Percentiles rank a stretch among this genome's conserved stretches.
Evolutionary conservation across 2,329 filamentous ascomycete genomes (phyloP).

Genomic region (Phoma herbarum): DNA sequence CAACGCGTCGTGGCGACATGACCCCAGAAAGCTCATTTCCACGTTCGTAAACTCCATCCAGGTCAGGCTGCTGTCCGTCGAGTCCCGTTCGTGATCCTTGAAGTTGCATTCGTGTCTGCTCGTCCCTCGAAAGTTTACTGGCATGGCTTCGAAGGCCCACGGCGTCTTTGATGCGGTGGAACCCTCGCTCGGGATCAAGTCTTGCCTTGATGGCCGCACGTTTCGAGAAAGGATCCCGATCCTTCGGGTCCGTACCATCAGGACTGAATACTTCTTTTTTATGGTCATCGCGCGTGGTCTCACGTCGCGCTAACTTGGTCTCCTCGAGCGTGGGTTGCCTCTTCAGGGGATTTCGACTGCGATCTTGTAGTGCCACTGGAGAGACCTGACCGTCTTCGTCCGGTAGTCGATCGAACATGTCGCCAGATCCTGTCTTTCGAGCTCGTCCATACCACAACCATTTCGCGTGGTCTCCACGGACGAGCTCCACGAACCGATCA

Average conservation of each 20-base stretch:
- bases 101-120: conserved; percentile 37
- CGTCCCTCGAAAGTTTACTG: conserved; percentile 51
- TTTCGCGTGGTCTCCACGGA: conserved; percentile 83
- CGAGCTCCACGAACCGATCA: conserved; percentile 79
- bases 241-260: conserved; percentile 55
- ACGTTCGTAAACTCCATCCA: conserved; percentile 22
- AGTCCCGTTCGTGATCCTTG: conserved; percentile 29
- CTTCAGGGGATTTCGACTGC: conserved; percentile 59
- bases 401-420: conserved; percentile 52
- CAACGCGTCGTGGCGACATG: conserved; percentile 26
- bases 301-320: conserved; percentile 37
- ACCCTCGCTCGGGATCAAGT: conserved; percentile 80
- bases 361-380: conserved; percentile 63
- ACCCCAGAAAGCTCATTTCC: conserved; percentile 24
- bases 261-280: conserved; percentile 35
- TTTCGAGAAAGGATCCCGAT: conserved; percentile 66
- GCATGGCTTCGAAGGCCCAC: conserved; percentile 66
- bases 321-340: conserved; percentile 57
- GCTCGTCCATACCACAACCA: conserved; percentile 96
- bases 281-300: conserved; percentile 41
- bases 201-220: conserved; percentile 76
- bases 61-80: conserved; percentile 21
- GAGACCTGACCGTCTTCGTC: conserved; percentile 59
- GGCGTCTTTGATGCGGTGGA: conserved; percentile 86
- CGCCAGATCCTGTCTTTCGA: conserved; percentile 64